Conservation (phyloP, 148 eudicot genomes). For the Rhododendron molle region DNA sequence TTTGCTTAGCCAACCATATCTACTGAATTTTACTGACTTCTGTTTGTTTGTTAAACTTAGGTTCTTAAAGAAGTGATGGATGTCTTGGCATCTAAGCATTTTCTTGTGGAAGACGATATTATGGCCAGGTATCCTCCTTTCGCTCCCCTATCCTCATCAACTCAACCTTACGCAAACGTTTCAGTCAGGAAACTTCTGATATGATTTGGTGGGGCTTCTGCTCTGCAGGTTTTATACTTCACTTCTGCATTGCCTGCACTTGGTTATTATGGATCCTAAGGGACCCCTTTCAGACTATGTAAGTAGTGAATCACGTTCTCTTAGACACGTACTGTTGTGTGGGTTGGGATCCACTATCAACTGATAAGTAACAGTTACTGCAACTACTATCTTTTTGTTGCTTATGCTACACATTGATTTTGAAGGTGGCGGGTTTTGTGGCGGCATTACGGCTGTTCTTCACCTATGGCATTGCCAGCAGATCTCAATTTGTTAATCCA, state of each 20-base stretch:
- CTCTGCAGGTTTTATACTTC: slow-evolving; percentile 67
- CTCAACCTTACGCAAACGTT: background rate
- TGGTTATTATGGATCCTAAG: slow-evolving; percentile 73
- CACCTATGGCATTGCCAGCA: slow-evolving; percentile 59
- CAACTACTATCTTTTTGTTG: background rate
- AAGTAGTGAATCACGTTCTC: slow-evolving; percentile 20
- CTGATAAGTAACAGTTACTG: background rate
- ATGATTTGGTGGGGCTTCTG: slow-evolving; percentile 10
- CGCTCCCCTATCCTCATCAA: background rate
- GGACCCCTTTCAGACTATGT: slow-evolving; percentile 76
- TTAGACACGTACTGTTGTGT: background rate
- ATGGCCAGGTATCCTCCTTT: slow-evolving; percentile 50
- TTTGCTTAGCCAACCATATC: background rate
- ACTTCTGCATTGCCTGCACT: slow-evolving; percentile 78
- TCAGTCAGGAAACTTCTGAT: background rate
- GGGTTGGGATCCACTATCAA: background rate
- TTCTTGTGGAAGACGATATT: slow-evolving; percentile 51
- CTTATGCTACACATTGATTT: slow-evolving; percentile 8
- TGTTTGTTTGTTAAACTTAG: slow-evolving; percentile 32
- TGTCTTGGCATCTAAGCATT: slow-evolving; percentile 47
- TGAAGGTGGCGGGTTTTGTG: slow-evolving; percentile 83
- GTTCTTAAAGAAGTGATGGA: slow-evolving; percentile 77
- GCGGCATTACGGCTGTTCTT: slow-evolving; percentile 70
- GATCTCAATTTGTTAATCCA: slow-evolving; percentile 25
- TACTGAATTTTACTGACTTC: slow-evolving; percentile 14